Evolutionary conservation across 1,284 basidiomycete genomes (phyloP).

Genomic region (Sanghuangporus baumii): DNA sequence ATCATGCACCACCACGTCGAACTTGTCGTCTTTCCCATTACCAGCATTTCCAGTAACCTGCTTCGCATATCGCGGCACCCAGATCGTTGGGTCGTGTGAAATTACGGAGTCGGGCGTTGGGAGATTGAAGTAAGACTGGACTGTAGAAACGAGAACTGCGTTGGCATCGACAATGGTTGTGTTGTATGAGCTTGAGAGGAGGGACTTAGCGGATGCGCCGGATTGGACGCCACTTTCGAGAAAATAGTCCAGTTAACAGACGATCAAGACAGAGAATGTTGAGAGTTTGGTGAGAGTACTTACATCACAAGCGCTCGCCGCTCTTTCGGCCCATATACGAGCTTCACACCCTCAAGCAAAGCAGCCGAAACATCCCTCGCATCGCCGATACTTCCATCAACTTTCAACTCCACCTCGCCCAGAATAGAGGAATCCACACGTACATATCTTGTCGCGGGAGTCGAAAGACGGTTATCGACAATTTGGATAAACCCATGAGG

Average conservation of each 20-base stretch:
- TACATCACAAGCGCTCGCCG: slow-evolving; percentile 8
- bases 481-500: slow-evolving; percentile 8
- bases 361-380: not conserved
- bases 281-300: not conserved
- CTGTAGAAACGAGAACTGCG: not conserved
- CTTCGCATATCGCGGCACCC: not conserved
- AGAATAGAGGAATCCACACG: slow-evolving; percentile 7
- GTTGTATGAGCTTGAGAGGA: slow-evolving; percentile 6
- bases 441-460: not conserved
- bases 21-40: not conserved
- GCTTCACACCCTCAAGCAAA: not conserved
- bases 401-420: not conserved
- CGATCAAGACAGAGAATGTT: no score
- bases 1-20: slow-evolving; percentile 13
- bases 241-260: not conserved
- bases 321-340: not conserved
- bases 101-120: not conserved
- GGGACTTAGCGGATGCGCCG: not conserved
- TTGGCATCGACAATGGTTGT: slow-evolving; percentile 7
- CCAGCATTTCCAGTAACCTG: not conserved
- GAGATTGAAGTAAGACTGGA: slow-evolving; percentile 2
- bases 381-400: not conserved
- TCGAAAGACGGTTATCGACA: not conserved
- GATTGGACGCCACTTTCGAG: slow-evolving; percentile 3
- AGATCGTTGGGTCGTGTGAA: not conserved